A percentile compares a stretch with the other conserved stretches of the same genome.
phyloP scores from a whole-genome alignment of 2,329 filamentous ascomycete species.

The Bipolaris victoriae region DNA sequence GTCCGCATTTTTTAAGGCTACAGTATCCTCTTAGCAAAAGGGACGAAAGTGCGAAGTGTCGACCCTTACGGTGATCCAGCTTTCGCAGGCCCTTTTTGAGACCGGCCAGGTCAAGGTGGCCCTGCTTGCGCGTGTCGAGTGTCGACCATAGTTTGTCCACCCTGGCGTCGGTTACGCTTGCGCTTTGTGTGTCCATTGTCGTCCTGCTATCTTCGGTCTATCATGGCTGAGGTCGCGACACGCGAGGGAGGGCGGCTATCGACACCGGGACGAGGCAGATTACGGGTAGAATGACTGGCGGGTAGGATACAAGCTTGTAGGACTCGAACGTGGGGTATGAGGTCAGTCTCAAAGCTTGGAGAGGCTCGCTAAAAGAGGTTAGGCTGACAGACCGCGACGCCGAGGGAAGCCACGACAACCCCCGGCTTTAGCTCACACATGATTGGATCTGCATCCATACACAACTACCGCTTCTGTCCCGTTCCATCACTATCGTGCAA shows the following conservation, averaged over 20 bases:
- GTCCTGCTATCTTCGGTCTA: constrained; percentile 46
- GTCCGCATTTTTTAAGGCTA: constrained; percentile 89
- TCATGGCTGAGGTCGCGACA: constrained; percentile 45
- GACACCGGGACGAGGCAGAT: constrained; percentile 27
- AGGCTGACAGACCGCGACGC: constrained; percentile 23
- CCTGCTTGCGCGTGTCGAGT: constrained; percentile 77
- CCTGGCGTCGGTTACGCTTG: constrained; percentile 78
- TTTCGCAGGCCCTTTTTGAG: constrained; percentile 83
- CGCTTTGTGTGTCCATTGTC: constrained; percentile 75
- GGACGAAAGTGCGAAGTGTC: constrained; percentile 8
- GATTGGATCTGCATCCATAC: constrained; percentile 21
- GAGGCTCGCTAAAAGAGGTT: constrained; percentile 30
- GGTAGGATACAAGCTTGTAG: constrained; percentile 24
- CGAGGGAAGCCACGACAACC: constrained; percentile 22
- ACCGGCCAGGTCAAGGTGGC: constrained; percentile 82
- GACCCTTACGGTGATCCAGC: constrained; percentile 84
- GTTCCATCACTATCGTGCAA: neutral
- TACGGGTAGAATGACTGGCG: constrained; percentile 30
- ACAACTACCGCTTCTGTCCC: neutral
- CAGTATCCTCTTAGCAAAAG: constrained; percentile 32
- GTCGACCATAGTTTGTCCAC: constrained; percentile 83
- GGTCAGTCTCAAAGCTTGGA: constrained; percentile 34
- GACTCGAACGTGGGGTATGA: constrained; percentile 39
- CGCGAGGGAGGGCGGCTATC: constrained; percentile 28
- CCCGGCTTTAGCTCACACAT: constrained; percentile 20